Percentiles rank a stretch among this genome's conserved stretches.
phyloP scores from a whole-genome alignment of 2,329 filamentous ascomycete genomes.

The Colletotrichum costaricense region DNA sequence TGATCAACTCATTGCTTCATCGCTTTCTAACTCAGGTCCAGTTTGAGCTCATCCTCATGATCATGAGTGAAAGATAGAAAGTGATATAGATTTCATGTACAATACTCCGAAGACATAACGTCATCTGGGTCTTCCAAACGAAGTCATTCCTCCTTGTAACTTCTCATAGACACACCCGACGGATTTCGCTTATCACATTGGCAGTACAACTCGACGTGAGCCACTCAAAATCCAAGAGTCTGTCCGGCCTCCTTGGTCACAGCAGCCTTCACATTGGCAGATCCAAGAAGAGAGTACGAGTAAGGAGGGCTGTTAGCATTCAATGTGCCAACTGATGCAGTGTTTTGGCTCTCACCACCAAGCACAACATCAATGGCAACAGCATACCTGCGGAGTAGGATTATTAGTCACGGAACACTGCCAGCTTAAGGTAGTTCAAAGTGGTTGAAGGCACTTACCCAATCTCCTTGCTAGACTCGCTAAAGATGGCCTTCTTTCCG shows the following conservation, averaged over 20 bases:
- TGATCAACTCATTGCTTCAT: neutral
- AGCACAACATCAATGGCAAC: conserved; percentile 51
- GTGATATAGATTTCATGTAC: too few relatives aligned
- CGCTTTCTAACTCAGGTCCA: neutral
- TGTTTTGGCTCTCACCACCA: conserved; percentile 54
- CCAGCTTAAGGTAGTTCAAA: neutral
- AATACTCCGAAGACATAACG: too few relatives aligned
- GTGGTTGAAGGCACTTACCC: conserved; percentile 1
- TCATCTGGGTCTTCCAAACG: fast-evolving
- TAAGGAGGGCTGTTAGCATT: conserved; percentile 62
- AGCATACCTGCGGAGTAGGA: conserved; percentile 41
- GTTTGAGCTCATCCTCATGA: too few relatives aligned
- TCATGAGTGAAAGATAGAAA: too few relatives aligned
- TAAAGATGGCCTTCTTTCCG: conserved; percentile 45
- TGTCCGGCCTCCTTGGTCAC: conserved; percentile 50
- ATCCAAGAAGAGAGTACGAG: conserved; percentile 52
- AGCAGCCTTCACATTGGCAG: conserved; percentile 52
- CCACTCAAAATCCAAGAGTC: conserved; percentile 39
- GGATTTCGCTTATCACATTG: too few relatives aligned
- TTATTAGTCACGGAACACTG: neutral
- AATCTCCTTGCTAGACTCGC: conserved; percentile 43
- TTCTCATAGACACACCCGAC: neutral
- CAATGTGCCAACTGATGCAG: conserved; percentile 58
- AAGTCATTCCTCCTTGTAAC: too few relatives aligned
- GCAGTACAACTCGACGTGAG: too few relatives aligned